Percentiles rank a stretch among this genome's conserved stretches.
Conservation (phyloP, 495 filamentous ascomycete genomes). For the Lophiotrema nucula region DNA sequence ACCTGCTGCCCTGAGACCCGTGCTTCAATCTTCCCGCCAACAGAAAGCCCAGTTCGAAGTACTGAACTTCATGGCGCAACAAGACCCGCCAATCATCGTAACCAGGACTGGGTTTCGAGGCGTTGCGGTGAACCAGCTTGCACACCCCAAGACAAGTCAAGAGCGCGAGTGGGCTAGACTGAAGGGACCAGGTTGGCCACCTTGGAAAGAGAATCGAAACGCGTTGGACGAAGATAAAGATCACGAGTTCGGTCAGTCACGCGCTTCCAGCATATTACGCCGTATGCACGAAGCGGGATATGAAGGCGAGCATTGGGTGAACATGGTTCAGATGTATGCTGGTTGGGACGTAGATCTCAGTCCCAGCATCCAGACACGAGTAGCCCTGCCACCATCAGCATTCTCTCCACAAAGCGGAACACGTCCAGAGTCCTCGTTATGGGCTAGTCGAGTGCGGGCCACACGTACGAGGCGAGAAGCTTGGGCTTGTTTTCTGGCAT, state of each 20-base stretch:
- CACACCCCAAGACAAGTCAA: constrained; percentile 58
- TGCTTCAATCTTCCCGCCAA: constrained; percentile 48
- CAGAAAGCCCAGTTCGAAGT: constrained; percentile 65
- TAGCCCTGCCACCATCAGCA: background rate
- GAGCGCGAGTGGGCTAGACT: constrained; percentile 60
- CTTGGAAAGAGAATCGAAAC: constrained; percentile 64
- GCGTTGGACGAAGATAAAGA: constrained; percentile 58
- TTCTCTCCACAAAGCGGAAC: background rate
- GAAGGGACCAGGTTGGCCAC: constrained; percentile 67
- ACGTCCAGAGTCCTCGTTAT: constrained; percentile 32
- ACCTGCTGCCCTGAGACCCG: constrained; percentile 51
- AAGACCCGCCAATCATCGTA: constrained; percentile 56
- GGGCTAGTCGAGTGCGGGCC: constrained; percentile 62
- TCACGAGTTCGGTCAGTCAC: constrained; percentile 56
- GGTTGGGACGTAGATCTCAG: constrained; percentile 69
- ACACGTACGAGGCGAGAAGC: constrained; percentile 70
- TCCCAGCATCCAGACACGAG: constrained; percentile 66
- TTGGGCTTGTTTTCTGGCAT: constrained; percentile 66
- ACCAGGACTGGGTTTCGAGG: constrained; percentile 63
- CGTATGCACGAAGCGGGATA: constrained; percentile 69
- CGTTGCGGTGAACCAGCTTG: constrained; percentile 58
- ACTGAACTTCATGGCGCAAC: constrained; percentile 59
- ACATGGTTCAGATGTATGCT: constrained; percentile 54
- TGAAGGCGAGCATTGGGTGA: constrained; percentile 53
- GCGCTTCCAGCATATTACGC: constrained; percentile 55